Evolutionary conservation across 1,284 basidiomycete species (phyloP).

Genomic region (Stygiomarasmius scandens): DNA sequence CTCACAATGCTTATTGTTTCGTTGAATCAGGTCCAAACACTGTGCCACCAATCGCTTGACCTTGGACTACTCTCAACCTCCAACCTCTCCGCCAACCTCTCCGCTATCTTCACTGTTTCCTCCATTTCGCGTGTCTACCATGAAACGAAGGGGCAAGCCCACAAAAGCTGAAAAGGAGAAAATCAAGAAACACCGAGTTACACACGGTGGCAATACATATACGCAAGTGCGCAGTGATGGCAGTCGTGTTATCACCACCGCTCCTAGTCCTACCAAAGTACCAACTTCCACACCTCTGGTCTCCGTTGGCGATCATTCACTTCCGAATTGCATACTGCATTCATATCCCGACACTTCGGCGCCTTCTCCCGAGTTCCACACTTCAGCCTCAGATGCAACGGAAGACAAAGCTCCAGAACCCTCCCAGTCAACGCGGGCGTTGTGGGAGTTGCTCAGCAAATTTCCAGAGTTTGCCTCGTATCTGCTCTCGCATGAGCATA

Average conservation of each 20-base stretch:
- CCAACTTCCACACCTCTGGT: neutral
- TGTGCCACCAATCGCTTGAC: too few relatives aligned
- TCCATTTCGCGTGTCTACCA: neutral
- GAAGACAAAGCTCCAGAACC: neutral
- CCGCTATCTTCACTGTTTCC: too few relatives aligned
- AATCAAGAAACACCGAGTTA: neutral
- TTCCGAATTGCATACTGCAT: too few relatives aligned
- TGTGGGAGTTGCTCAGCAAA: neutral
- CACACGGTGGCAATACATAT: neutral
- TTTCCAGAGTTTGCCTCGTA: neutral
- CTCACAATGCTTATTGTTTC: neutral
- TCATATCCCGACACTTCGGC: too few relatives aligned
- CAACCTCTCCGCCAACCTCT: too few relatives aligned
- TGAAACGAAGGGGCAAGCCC: neutral
- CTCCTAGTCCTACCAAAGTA: neutral
- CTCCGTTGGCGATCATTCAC: neutral
- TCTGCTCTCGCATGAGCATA: neutral
- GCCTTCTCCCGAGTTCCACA: neutral
- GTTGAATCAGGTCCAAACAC: too few relatives aligned
- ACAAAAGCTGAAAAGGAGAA: neutral
- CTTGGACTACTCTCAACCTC: neutral
- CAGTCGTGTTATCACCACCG: neutral
- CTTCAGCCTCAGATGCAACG: neutral
- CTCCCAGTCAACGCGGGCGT: neutral
- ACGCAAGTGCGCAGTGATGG: neutral